Conservation (phyloP, 352 stramenopile species). For the Pythium rhizo-oryzae region DNA sequence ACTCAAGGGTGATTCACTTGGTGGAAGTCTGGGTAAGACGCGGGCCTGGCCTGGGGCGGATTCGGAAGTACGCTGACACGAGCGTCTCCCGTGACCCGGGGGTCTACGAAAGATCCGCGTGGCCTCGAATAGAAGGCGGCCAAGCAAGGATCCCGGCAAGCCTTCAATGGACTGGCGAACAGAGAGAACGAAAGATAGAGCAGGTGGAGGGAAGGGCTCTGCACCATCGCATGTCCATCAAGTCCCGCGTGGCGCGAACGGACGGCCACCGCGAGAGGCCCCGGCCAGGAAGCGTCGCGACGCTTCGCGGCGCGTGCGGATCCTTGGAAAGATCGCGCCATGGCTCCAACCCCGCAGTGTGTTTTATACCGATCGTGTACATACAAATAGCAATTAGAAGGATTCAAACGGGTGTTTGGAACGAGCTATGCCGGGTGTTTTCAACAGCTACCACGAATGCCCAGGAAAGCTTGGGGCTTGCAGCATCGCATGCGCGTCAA, state of each 20-base stretch:
- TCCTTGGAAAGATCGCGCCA: neutral
- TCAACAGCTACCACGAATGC: no score
- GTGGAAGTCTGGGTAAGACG: neutral
- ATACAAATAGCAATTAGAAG: neutral
- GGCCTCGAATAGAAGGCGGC: neutral
- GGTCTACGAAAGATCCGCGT: constrained; percentile 8
- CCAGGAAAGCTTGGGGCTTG: neutral
- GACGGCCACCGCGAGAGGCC: constrained; percentile 4
- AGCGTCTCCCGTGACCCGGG: no score
- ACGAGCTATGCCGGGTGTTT: neutral
- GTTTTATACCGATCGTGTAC: neutral
- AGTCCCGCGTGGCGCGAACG: neutral
- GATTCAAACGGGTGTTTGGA: neutral
- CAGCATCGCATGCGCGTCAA: constrained; percentile 1
- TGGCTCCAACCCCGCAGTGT: neutral
- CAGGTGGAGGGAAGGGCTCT: neutral
- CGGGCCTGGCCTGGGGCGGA: neutral
- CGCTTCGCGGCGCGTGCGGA: neutral
- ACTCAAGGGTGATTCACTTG: neutral
- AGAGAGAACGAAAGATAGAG: neutral
- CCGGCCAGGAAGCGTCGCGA: constrained; percentile 2
- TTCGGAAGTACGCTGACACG: neutral
- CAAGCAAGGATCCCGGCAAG: neutral
- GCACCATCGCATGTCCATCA: constrained; percentile 4
- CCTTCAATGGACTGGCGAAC: neutral